Percentiles rank a stretch among this genome's conserved stretches.
These are phyloP conservation scores for Parastagonospora avenae DNA, from an alignment of 2,329 filamentous ascomycete genomes.

Conservation along the genomic window DNA sequence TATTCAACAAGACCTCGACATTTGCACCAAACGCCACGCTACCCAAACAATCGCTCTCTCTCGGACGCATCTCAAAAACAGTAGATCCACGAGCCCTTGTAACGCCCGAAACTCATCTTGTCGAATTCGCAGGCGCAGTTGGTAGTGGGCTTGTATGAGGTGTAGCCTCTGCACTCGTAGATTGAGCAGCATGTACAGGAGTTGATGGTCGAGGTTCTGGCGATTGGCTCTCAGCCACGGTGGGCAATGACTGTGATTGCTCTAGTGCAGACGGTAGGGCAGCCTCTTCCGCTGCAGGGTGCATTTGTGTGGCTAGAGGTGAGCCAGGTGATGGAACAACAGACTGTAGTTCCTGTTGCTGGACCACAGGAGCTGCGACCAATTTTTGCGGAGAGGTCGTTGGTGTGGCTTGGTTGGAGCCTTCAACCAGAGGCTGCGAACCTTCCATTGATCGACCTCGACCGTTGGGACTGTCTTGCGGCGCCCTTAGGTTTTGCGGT, in stretches of 20 bases:
- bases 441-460: slow-evolving; percentile 38
- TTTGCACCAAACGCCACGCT: not conserved
- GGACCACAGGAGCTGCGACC: not conserved
- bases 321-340: not conserved
- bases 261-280: not conserved
- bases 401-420: slow-evolving; percentile 27
- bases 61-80: too few species aligned
- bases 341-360: not conserved
- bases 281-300: not conserved
- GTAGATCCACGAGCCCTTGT: too few species aligned
- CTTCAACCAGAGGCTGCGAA: slow-evolving; percentile 18
- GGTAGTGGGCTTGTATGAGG: not conserved
- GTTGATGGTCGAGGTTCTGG: slow-evolving; percentile 6
- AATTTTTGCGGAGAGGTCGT: slow-evolving; percentile 8
- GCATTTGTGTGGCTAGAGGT: too few species aligned
- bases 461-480: slow-evolving; percentile 18
- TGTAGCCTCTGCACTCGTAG: too few species aligned
- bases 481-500: slow-evolving; percentile 25
- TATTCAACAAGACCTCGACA: too few species aligned
- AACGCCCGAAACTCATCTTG: too few species aligned
- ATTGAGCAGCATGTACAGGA: slow-evolving; percentile 7
- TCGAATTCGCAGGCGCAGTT: not conserved
- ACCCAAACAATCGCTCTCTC: not conserved
- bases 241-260: not conserved
- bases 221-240: not conserved